phyloP scores from a whole-genome alignment of 129 eudicot species.

The Helianthus annuus region DNA sequence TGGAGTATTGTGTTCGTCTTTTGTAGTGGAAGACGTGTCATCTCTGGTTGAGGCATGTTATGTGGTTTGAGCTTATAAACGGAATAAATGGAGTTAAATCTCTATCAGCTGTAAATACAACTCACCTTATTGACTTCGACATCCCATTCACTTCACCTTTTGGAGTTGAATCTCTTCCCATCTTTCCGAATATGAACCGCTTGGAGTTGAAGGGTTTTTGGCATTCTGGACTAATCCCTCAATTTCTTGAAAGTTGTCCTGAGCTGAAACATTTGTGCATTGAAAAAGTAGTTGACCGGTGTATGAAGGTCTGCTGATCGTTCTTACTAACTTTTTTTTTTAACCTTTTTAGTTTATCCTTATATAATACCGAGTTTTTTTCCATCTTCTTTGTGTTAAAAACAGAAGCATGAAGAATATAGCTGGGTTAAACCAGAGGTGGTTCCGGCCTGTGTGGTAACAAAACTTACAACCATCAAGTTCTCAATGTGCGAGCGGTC shows the following conservation, averaged over 20 bases:
- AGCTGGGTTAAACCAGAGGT: slow-evolving; percentile 10
- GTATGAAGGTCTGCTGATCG: not conserved
- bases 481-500: not conserved
- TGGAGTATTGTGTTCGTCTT: not conserved
- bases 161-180: no score
- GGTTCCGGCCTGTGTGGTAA: not conserved
- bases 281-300: not conserved
- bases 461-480: not conserved
- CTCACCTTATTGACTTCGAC: no score
- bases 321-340: not conserved
- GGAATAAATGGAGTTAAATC: no score
- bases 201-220: not conserved
- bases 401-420: not conserved
- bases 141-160: not conserved
- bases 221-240: not conserved
- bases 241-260: not conserved
- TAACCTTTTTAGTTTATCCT: not conserved
- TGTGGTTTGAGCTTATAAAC: no score
- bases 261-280: slow-evolving; percentile 7
- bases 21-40: slow-evolving; percentile 10
- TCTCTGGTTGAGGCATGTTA: no score
- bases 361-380: not conserved
- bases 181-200: slow-evolving; percentile 11
- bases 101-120: no score
- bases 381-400: slow-evolving; percentile 3